phyloP scores from a whole-genome alignment of 1,284 basidiomycete species.

The Testicularia cyperi region DNA sequence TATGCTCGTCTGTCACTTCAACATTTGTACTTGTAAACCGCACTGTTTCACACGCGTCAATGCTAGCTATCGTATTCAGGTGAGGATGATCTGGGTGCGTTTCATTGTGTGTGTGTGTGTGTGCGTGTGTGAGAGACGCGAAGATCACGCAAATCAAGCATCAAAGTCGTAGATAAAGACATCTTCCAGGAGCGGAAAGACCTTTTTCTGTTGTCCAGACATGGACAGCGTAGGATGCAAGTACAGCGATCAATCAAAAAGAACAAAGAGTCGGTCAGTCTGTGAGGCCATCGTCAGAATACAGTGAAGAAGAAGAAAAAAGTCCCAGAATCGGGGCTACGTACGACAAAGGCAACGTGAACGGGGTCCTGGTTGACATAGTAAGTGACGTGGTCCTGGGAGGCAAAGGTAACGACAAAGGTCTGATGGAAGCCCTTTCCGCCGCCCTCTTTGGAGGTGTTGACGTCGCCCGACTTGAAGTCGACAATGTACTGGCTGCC shows the following conservation, averaged over 20 bases:
- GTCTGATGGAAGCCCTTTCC: constrained; percentile 42
- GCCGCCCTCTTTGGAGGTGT: constrained; percentile 25
- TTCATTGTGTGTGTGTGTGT: not conserved
- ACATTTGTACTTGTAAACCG: too few species aligned
- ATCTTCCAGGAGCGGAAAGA: constrained; percentile 24
- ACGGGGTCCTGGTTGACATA: constrained; percentile 38
- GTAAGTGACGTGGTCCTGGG: constrained; percentile 19
- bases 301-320: too few species aligned
- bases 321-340: too few species aligned
- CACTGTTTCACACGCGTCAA: too few species aligned
- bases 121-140: too few species aligned
- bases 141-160: too few species aligned
- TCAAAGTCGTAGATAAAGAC: constrained; percentile 42
- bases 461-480: constrained; percentile 27
- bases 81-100: too few species aligned
- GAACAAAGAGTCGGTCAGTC: too few species aligned
- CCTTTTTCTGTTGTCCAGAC: constrained; percentile 9
- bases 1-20: too few species aligned
- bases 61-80: too few species aligned
- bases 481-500: constrained; percentile 35
- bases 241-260: not conserved
- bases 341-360: constrained; percentile 30
- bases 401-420: constrained; percentile 39
- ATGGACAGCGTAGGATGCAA: not conserved
- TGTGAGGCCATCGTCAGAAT: too few species aligned